Conservation (phyloP, 2,329 filamentous ascomycete genomes). For the Hypoxylon sp. region DNA sequence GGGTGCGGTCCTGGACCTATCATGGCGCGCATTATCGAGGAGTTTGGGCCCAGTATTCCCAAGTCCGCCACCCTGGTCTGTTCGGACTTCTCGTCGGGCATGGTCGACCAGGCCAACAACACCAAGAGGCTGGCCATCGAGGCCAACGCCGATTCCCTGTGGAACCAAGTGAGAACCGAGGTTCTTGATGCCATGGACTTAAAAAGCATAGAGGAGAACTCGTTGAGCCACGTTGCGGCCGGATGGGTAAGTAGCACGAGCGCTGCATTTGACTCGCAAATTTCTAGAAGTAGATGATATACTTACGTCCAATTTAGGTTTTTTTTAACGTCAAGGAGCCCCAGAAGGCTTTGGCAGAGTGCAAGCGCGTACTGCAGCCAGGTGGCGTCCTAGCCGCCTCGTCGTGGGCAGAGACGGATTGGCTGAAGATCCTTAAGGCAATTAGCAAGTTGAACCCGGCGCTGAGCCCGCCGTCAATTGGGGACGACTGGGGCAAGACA, state of each 20-base stretch:
- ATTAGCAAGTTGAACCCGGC: slow-evolving; percentile 9
- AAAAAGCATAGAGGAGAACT: slow-evolving; percentile 10
- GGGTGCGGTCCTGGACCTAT: slow-evolving; percentile 7
- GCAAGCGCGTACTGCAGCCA: slow-evolving; percentile 5
- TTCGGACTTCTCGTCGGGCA: slow-evolving; percentile 9
- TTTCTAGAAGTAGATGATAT: neutral
- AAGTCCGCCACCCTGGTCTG: slow-evolving; percentile 6
- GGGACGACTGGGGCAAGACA: neutral
- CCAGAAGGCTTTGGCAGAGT: slow-evolving; percentile 1
- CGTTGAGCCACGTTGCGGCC: slow-evolving; percentile 11
- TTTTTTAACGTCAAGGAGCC: slow-evolving; percentile 10
- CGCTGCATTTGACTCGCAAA: neutral
- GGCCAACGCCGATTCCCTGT: slow-evolving; percentile 1
- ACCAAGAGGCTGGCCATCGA: slow-evolving; percentile 8
- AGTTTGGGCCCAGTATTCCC: slow-evolving; percentile 5
- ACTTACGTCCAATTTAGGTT: neutral
- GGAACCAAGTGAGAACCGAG: slow-evolving; percentile 4
- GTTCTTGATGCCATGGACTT: slow-evolving; percentile 19
- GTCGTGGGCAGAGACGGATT: slow-evolving; percentile 9
- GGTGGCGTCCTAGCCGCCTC: neutral
- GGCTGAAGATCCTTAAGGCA: slow-evolving; percentile 9
- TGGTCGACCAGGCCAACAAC: slow-evolving; percentile 16
- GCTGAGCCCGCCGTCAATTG: slow-evolving; percentile 1
- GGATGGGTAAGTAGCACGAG: slow-evolving; percentile 5
- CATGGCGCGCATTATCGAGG: slow-evolving; percentile 11